These are phyloP conservation scores for Rhodamnia rubescens DNA, from an alignment of 345 rosid species.

Conservation along the genomic window DNA sequence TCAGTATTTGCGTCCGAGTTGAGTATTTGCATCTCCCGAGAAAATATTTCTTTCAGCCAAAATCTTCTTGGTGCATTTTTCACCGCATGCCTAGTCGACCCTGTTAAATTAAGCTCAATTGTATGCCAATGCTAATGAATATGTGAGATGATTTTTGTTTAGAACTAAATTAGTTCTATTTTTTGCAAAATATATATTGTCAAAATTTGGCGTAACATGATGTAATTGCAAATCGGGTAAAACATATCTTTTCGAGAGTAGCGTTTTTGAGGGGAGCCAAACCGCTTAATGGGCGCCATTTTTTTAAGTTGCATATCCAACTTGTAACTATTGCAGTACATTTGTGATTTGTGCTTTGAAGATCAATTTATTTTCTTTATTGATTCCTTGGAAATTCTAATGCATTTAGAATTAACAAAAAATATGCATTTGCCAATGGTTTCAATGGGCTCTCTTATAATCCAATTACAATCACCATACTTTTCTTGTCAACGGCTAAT, in stretches of 20 bases:
- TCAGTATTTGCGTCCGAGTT: no score
- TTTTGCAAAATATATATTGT: no score
- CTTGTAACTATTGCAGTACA: neutral
- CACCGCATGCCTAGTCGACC: no score
- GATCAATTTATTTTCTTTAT: neutral
- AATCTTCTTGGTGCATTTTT: no score
- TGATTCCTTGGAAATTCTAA: neutral
- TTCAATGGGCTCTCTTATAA: neutral
- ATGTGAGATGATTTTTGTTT: no score
- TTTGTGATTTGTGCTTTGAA: neutral
- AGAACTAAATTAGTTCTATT: no score
- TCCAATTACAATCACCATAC: neutral
- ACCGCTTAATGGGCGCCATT: neutral
- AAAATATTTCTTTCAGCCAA: no score
- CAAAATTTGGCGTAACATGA: no score
- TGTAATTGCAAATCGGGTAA: neutral
- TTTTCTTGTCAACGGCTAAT: neutral
- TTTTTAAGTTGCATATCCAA: neutral
- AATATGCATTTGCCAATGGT: neutral
- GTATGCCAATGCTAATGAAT: no score
- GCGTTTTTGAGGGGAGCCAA: neutral
- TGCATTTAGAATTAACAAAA: neutral
- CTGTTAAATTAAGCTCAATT: no score
- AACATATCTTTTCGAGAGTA: neutral
- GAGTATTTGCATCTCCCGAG: no score